A percentile compares a stretch with the other conserved stretches of the same genome.
phyloP scores from a whole-genome alignment of 2,329 filamentous ascomycete genomes.

The Alternaria sp. region DNA sequence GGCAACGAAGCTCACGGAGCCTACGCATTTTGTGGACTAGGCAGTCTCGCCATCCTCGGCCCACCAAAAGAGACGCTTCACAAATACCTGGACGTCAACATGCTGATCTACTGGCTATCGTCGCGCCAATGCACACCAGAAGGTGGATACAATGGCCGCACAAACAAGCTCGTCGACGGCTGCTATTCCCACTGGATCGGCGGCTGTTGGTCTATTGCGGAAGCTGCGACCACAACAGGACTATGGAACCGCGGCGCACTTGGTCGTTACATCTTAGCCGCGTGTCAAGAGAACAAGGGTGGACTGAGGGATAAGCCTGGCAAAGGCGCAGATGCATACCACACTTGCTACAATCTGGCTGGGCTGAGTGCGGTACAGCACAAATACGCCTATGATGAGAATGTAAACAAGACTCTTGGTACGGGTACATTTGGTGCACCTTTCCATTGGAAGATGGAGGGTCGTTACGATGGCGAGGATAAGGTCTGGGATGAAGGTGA shows the following conservation, averaged over 20 bases:
- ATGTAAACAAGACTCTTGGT: constrained; percentile 39
- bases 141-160: constrained; percentile 89
- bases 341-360: constrained; percentile 89
- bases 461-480: constrained; percentile 57
- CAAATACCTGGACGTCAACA: constrained; percentile 77
- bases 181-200: constrained; percentile 99
- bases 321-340: constrained; percentile 86
- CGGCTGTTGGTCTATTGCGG: constrained; percentile 89
- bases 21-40: constrained; percentile 94
- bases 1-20: constrained; percentile 93
- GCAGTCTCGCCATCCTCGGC: constrained; percentile 84
- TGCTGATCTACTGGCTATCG: constrained; percentile 85
- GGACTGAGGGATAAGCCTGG: constrained; percentile 93
- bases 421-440: constrained; percentile 44
- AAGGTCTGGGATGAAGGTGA: constrained; percentile 73
- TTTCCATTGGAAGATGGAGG: constrained; percentile 55
- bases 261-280: constrained; percentile 86
- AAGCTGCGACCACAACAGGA: constrained; percentile 67
- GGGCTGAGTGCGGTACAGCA: constrained; percentile 86
- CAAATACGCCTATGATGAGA: constrained; percentile 56
- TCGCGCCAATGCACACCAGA: constrained; percentile 89
- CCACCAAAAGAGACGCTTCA: constrained; percentile 76
- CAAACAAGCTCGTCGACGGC: constrained; percentile 96
- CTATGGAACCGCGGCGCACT: constrained; percentile 85
- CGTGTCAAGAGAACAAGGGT: constrained; percentile 80